These are phyloP conservation scores for Fusarium sp. DNA, from an alignment of 2,329 filamentous ascomycete species.

Conservation along the genomic window DNA sequence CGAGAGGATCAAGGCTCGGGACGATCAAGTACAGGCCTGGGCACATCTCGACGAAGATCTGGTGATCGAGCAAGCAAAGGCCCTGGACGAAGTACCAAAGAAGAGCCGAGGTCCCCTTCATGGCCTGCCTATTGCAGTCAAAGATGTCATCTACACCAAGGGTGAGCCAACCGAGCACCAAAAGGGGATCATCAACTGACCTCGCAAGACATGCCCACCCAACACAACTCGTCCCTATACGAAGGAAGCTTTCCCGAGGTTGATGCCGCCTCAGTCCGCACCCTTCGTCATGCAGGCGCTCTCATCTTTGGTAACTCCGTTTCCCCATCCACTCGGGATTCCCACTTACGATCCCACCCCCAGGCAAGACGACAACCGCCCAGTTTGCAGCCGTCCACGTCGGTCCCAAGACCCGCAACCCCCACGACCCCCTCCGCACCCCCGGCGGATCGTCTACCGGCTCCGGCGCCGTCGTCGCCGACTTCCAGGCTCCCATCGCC, in stretches of 20 bases:
- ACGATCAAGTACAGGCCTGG: conserved; percentile 63
- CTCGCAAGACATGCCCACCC: conserved; percentile 65
- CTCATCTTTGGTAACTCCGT: conserved; percentile 59
- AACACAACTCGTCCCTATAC: conserved; percentile 68
- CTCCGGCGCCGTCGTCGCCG: conserved; percentile 74
- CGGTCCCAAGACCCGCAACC: conserved; percentile 69
- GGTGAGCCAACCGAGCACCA: conserved; percentile 46
- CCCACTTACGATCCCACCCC: background rate
- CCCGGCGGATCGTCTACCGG: conserved; percentile 77
- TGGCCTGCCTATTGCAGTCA: conserved; percentile 68
- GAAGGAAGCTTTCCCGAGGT: conserved; percentile 55
- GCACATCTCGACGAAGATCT: conserved; percentile 57
- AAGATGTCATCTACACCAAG: conserved; percentile 71
- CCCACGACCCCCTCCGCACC: conserved; percentile 73
- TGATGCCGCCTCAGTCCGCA: conserved; percentile 65
- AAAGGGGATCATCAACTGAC: background rate
- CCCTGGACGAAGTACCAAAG: conserved; percentile 61
- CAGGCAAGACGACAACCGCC: conserved; percentile 62
- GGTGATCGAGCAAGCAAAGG: conserved; percentile 61
- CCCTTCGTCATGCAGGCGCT: conserved; percentile 66
- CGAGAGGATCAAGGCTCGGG: conserved; percentile 56
- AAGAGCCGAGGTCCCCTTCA: conserved; percentile 66
- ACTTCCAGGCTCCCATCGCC: conserved; percentile 70
- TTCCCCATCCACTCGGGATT: background rate
- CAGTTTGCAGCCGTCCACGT: conserved; percentile 70